Conservation (phyloP, 306 rosid species). For the apple (Malus domestica) region DNA sequence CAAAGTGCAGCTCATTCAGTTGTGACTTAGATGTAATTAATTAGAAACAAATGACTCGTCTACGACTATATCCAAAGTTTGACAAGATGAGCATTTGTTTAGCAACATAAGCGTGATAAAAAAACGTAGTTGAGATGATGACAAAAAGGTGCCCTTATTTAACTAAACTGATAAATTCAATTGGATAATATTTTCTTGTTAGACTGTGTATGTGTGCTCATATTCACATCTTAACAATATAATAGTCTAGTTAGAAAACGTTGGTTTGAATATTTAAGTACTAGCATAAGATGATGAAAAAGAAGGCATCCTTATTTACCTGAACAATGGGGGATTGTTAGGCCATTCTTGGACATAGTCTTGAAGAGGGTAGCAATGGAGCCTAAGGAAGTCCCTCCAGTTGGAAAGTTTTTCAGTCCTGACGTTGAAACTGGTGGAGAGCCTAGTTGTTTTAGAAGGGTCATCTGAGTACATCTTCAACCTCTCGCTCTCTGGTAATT, state of each 20-base stretch:
- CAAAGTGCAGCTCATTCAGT: neutral
- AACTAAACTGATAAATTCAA: neutral
- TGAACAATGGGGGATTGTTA: slow-evolving; percentile 33
- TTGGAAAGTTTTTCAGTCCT: slow-evolving; percentile 36
- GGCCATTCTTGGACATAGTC: slow-evolving; percentile 43
- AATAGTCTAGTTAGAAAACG: neutral
- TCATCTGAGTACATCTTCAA: slow-evolving; percentile 46
- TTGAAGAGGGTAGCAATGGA: slow-evolving; percentile 42
- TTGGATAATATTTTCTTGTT: neutral
- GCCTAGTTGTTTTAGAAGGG: slow-evolving; percentile 39
- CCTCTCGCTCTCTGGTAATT: slow-evolving; percentile 40
- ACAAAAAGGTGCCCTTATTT: neutral
- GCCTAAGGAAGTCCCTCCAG: slow-evolving; percentile 50
- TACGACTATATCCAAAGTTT: neutral
- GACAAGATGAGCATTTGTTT: neutral
- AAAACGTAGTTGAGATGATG: no score
- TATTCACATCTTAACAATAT: no score
- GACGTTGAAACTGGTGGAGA: slow-evolving; percentile 54
- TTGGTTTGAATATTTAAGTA: neutral
- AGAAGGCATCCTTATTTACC: slow-evolving; percentile 10
- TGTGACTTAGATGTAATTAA: neutral
- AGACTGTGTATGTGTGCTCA: neutral
- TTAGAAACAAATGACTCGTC: neutral
- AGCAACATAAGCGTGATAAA: no score
- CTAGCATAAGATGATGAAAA: neutral